Evolutionary conservation across 169 alveolate species (phyloP).

Genomic region (Besnoitia besnoiti): DNA sequence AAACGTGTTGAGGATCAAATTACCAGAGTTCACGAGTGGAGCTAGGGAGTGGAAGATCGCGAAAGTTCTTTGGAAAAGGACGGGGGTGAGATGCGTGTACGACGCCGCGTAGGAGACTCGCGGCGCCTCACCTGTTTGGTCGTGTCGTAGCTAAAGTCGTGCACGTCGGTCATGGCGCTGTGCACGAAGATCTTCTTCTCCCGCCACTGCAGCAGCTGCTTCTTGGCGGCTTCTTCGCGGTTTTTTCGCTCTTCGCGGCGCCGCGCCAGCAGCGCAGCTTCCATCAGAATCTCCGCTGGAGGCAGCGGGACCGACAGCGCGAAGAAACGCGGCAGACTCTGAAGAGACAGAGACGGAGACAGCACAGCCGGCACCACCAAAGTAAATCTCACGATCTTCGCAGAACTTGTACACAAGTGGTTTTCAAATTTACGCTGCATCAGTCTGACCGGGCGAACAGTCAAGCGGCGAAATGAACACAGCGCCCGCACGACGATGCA

Average conservation of each 20-base stretch:
- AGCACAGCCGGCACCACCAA: not conserved
- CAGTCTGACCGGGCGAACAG: too few relatives aligned
- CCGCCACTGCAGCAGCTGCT: not conserved
- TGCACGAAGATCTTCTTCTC: not conserved
- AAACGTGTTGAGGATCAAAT: too few relatives aligned
- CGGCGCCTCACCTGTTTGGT: not conserved
- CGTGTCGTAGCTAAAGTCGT: not conserved
- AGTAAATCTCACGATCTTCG: too few relatives aligned
- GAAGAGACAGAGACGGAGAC: not conserved
- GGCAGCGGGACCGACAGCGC: not conserved
- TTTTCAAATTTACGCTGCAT: too few relatives aligned
- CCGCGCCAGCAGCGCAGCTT: conserved; percentile 21
- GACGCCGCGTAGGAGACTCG: not conserved
- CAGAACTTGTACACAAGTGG: too few relatives aligned
- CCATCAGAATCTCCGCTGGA: not conserved
- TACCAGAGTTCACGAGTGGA: too few relatives aligned
- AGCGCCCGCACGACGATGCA: too few relatives aligned
- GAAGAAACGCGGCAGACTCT: not conserved
- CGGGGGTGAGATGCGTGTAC: not conserved
- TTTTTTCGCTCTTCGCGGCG: not conserved
- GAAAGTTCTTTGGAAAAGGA: not conserved
- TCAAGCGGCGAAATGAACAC: too few relatives aligned
- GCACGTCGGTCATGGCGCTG: conserved; percentile 10
- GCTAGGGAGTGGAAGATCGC: not conserved
- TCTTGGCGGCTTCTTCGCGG: not conserved